These are phyloP conservation scores for Hymenoscyphus fructigenus DNA, from an alignment of 2,329 filamentous ascomycete species.

Conservation along the genomic window DNA sequence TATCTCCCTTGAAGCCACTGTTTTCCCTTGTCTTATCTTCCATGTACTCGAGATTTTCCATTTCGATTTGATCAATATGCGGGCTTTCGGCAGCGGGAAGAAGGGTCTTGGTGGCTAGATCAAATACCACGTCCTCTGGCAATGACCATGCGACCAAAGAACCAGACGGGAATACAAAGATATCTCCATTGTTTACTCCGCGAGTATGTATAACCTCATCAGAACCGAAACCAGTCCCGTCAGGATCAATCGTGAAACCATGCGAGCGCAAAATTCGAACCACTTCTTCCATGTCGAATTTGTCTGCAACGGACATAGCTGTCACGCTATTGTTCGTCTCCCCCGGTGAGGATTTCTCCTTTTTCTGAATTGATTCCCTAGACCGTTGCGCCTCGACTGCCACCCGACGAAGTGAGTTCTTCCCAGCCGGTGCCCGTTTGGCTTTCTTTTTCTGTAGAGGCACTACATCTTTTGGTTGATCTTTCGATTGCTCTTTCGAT, in stretches of 20 bases:
- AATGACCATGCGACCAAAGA: slow-evolving; percentile 92
- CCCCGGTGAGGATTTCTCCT: slow-evolving; percentile 30
- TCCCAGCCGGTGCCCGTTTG: slow-evolving; percentile 52
- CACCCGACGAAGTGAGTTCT: slow-evolving; percentile 78
- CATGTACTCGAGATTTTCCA: slow-evolving; percentile 85
- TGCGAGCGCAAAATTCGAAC: slow-evolving; percentile 56
- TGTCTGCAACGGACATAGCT: slow-evolving; percentile 62
- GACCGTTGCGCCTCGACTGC: slow-evolving; percentile 79
- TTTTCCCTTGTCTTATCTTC: slow-evolving; percentile 71
- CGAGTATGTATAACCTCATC: slow-evolving; percentile 64
- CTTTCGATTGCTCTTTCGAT: background rate
- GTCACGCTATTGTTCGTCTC: slow-evolving; percentile 46
- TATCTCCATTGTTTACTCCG: slow-evolving; percentile 69
- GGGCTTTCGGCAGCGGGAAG: slow-evolving; percentile 73
- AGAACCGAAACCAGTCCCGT: slow-evolving; percentile 59
- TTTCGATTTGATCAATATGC: slow-evolving; percentile 71
- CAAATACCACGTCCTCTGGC: slow-evolving; percentile 69
- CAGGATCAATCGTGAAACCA: slow-evolving; percentile 62
- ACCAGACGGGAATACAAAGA: slow-evolving; percentile 94
- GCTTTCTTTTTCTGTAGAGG: slow-evolving; percentile 43
- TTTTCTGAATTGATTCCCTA: slow-evolving; percentile 39
- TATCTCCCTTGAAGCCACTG: slow-evolving; percentile 80
- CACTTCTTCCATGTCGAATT: slow-evolving; percentile 63
- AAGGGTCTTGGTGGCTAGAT: slow-evolving; percentile 69
- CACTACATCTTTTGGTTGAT: slow-evolving; percentile 14